Evolutionary conservation across 306 rosid species (phyloP).

Genomic region (Mimosa pudica): DNA sequence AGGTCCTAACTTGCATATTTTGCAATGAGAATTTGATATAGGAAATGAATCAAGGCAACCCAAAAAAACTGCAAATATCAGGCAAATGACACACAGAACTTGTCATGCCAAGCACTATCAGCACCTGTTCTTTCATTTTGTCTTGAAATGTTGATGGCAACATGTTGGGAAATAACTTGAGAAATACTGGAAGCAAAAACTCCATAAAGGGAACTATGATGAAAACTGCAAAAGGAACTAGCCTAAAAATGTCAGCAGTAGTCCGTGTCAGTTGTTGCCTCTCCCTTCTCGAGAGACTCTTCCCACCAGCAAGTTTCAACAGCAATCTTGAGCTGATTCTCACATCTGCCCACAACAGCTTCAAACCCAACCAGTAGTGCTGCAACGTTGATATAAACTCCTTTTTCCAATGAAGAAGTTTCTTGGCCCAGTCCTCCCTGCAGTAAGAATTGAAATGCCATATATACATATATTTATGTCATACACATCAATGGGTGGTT

Average conservation of each 20-base stretch:
- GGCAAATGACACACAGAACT: constrained; percentile 14
- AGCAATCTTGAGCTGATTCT: constrained; percentile 84
- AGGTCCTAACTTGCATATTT: constrained; percentile 21
- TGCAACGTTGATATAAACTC: constrained; percentile 73
- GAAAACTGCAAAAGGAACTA: constrained; percentile 88
- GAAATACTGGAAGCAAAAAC: constrained; percentile 81
- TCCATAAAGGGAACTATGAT: constrained; percentile 94
- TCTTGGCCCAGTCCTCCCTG: constrained; percentile 95
- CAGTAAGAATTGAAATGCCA: constrained; percentile 40
- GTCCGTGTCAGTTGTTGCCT: constrained; percentile 91
- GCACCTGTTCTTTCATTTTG: constrained; percentile 95
- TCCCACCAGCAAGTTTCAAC: constrained; percentile 86
- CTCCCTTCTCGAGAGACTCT: constrained; percentile 92
- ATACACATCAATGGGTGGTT: constrained; percentile 13
- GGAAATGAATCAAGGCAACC: neutral
- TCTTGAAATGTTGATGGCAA: constrained; percentile 94
- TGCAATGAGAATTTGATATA: constrained; percentile 8
- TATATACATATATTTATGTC: constrained; percentile 16
- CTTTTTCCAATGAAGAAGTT: constrained; percentile 77
- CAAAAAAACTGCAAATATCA: neutral
- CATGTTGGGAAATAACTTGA: constrained; percentile 92
- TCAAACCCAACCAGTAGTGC: constrained; percentile 93
- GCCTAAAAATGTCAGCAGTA: constrained; percentile 88
- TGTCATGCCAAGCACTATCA: constrained; percentile 13
- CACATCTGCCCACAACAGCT: constrained; percentile 81